phyloP scores from a whole-genome alignment of 73 alveolate genomes.

The Stentor coeruleus region DNA sequence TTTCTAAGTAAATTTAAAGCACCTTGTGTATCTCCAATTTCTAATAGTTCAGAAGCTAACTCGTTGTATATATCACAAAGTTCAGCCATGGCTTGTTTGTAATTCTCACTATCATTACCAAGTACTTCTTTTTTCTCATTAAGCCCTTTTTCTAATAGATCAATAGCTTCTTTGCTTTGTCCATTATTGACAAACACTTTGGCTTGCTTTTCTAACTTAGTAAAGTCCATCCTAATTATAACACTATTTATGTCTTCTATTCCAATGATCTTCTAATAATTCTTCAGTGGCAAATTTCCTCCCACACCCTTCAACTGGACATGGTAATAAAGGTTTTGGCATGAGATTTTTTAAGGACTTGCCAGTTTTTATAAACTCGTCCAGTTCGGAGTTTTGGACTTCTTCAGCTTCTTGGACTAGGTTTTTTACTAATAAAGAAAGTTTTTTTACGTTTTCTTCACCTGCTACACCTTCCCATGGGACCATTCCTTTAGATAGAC shows the following conservation, averaged over 20 bases:
- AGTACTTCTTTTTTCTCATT: constrained; percentile 29
- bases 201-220: neutral
- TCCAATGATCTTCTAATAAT: neutral
- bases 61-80: constrained; percentile 77
- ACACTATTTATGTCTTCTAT: neutral
- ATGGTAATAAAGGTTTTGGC: constrained; percentile 17
- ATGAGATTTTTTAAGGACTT: neutral
- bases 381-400: neutral
- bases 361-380: neutral
- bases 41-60: constrained; percentile 67
- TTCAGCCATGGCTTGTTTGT: constrained; percentile 45
- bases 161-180: neutral
- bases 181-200: neutral
- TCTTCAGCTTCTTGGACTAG: neutral
- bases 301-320: constrained; percentile 8
- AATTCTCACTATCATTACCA: constrained; percentile 71
- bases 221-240: neutral
- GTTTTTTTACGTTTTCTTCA: constrained; percentile 3
- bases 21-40: constrained; percentile 68
- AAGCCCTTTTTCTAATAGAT: neutral
- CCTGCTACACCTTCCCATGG: constrained; percentile 26
- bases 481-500: neutral
- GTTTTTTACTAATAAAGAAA: neutral
- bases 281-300: constrained; percentile 21
- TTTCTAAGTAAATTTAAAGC: constrained; percentile 74